phyloP scores from a whole-genome alignment of 2,329 filamentous ascomycete genomes.

The Rachicladosporium sp. region DNA sequence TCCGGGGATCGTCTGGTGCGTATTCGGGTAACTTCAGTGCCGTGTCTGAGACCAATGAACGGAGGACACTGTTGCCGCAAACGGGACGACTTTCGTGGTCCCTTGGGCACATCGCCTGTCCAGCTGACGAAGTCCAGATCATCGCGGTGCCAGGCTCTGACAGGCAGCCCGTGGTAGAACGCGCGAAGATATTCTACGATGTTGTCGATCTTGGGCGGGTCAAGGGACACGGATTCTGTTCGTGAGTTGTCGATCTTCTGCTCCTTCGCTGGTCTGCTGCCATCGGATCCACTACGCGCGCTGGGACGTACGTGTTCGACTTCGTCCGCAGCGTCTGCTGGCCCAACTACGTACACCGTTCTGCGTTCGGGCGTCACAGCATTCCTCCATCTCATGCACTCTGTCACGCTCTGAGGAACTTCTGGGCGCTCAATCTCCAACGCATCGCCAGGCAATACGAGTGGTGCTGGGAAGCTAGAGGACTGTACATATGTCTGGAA shows the following conservation, averaged over 20 bases:
- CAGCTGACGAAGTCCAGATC: too few relatives aligned
- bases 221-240: constrained; percentile 1
- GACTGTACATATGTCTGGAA: neutral
- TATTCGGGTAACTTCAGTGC: constrained; percentile 35
- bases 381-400: constrained; percentile 33
- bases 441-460: constrained; percentile 49
- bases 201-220: constrained; percentile 16
- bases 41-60: neutral
- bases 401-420: constrained; percentile 39
- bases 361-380: constrained; percentile 35
- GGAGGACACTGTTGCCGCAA: too few relatives aligned
- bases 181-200: constrained; percentile 33
- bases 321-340: constrained; percentile 29
- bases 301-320: constrained; percentile 26
- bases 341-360: constrained; percentile 42
- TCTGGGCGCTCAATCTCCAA: constrained; percentile 42
- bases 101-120: too few relatives aligned
- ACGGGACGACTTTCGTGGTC: too few relatives aligned
- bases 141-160: constrained; percentile 24
- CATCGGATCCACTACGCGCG: constrained; percentile 30
- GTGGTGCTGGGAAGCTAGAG: constrained; percentile 41
- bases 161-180: constrained; percentile 44
- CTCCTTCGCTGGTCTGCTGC: constrained; percentile 6
- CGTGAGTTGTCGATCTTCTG: neutral
- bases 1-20: constrained; percentile 39